Percentiles rank a stretch among this genome's conserved stretches.
phyloP scores from a whole-genome alignment of 805 yeast species.

The Monosporozyma aquatica region DNA sequence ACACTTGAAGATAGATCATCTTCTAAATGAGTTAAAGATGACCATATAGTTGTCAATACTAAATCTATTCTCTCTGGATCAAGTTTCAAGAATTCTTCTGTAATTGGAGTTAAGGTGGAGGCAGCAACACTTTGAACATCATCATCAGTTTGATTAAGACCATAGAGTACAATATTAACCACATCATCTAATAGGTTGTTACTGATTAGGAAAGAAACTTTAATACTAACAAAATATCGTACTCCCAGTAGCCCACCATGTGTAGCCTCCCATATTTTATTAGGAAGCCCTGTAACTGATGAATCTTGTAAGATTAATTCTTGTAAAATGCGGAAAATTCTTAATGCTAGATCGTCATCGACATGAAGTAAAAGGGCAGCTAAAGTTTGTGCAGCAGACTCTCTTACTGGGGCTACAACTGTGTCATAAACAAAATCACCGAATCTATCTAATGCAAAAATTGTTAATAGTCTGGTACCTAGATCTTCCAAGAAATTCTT shows the following conservation, averaged over 20 bases:
- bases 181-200: constrained; percentile 56
- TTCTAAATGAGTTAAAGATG: constrained; percentile 67
- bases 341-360: constrained; percentile 42
- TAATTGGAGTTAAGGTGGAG: constrained; percentile 82
- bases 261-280: constrained; percentile 86
- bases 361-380: constrained; percentile 83
- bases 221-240: constrained; percentile 81
- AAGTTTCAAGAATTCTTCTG: constrained; percentile 70
- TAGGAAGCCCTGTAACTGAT: constrained; percentile 30
- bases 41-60: constrained; percentile 75
- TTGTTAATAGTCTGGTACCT: constrained; percentile 72
- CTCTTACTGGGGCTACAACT: constrained; percentile 96
- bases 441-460: constrained; percentile 87
- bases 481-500: constrained; percentile 72
- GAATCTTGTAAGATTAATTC: constrained; percentile 60
- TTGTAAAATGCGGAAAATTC: constrained; percentile 57
- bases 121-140: constrained; percentile 98
- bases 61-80: constrained; percentile 39
- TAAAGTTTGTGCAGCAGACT: constrained; percentile 88
- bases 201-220: constrained; percentile 64
- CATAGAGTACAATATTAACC: constrained; percentile 77
- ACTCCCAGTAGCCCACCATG: constrained; percentile 97
- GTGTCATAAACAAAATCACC: constrained; percentile 97
- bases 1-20: constrained; percentile 93
- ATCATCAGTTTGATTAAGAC: constrained; percentile 71